Evolutionary conservation across 768 basidiomycete genomes (phyloP), one percentile per base, ranked within the genome.

Genomic region (Suillus cothurnatus): DNA sequence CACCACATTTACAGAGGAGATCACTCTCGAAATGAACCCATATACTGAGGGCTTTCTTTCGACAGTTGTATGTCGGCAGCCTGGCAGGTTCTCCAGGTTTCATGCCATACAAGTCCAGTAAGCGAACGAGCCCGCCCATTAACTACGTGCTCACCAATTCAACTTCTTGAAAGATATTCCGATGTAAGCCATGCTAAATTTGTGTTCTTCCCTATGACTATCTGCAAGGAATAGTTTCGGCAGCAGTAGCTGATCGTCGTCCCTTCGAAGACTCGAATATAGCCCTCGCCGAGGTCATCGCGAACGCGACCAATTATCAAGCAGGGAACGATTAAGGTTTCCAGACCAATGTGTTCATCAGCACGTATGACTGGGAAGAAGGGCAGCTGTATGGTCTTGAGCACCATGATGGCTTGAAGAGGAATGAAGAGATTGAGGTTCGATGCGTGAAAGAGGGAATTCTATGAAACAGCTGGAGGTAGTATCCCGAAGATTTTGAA

Each of bases 11-110:
- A 31, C 43, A 19, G 49, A 64, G 17, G 38, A 43, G 11, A 58
- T 56, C 43, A 58, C 41, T 43, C 28, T 53, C 31, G 52, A 53
- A 19, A 31, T 53, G 52, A 28, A 49, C 28, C n/a, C 56, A 43
- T 31, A 64, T 23, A 39, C 43, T 12, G n/a, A 8, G 41, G 63
- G 43, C 32, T 64, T 64, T 59, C 63, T 64, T 21, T 56, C 57
- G 26, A 28, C 63, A 32, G 32, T 63, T 15, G 52, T 45, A 11
- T 64, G 41, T 43, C 32, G 45, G 23, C 21, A 36, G 26, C n/a
- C 38, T 53, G 19, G 31, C 55, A 41, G 43, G 49, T 4, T 17
- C 28, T 8, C 32, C 58, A 60, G 41, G 56, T 45, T 61, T 32
- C 43, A 64, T 17, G 21, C 31, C 31, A 21, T 12, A 55, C 31